Evolutionary conservation across 495 filamentous ascomycete species (phyloP).

Genomic region (Tuber indicum): DNA sequence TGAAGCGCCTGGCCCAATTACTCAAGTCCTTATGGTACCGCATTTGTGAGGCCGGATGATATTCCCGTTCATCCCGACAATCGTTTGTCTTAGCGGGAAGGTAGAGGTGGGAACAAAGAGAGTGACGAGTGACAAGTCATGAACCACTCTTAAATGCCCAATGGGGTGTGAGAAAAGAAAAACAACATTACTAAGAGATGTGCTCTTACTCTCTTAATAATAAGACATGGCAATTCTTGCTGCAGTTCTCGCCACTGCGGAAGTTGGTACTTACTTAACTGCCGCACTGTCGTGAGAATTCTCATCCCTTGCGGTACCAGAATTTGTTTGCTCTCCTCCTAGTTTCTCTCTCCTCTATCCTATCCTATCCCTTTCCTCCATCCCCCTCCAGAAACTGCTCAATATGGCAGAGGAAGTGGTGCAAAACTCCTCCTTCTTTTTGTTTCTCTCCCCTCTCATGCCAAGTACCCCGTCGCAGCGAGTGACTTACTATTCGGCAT

Average conservation of each 20-base stretch:
- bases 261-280: not conserved
- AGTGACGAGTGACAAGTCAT: not conserved
- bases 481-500: not conserved
- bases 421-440: not conserved
- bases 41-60: no score
- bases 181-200: not conserved
- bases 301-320: not conserved
- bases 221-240: not conserved
- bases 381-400: not conserved
- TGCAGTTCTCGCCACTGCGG: not conserved
- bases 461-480: not conserved
- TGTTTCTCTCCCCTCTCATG: not conserved
- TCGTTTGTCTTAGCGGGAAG: not conserved
- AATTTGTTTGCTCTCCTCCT: not conserved
- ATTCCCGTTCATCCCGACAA: not conserved
- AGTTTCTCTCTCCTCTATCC: not conserved
- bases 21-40: no score
- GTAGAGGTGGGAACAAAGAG: not conserved
- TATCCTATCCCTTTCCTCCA: no score
- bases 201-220: not conserved
- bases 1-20: no score
- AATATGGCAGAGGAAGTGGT: not conserved
- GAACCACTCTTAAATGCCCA: not conserved
- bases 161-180: no score
- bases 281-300: not conserved